Base-by-base conservation (phyloP, 139 green algal species). In the Penium margaritaceum region DNA sequence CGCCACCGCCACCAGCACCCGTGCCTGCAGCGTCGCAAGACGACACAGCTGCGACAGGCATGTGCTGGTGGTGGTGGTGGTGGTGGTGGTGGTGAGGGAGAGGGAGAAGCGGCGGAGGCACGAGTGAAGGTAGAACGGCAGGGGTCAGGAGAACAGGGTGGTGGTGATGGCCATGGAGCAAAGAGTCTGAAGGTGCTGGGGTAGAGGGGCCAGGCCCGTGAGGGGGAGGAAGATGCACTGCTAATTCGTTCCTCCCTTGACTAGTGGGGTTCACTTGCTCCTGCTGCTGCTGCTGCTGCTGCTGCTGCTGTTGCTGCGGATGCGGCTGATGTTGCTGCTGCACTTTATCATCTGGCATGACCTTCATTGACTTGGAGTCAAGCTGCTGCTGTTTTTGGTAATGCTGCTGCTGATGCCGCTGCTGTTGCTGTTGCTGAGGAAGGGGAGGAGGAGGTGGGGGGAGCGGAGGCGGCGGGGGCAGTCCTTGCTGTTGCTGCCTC, bases 251-350 rank as follows among this genome's bases (percentile, higher is more conserved):
- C n/a, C n/a, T n/a, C n/a, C n/a, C n/a, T n/a, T n/a, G n/a, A n/a
- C n/a, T n/a, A n/a, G n/a, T n/a, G n/a, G n/a, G n/a, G n/a, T 33
- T n/a, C 51, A 60, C n/a, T 24, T 57, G 46, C 46, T 29, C n/a
- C 46, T 57, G 46, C 46, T 57, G 51, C 51, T 60, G 51, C 51
- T 60, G 51, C 2, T 60, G 14, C 51, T 60, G 51, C 19, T 60
- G 44, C 44, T 55, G 51, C 41, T 60, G 51, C 17, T 60, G 21
- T 6, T 60, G 14, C 51, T 60, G 51, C 51, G 29, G 51, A n/a
- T 60, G 44, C 44, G n/a, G 51, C 41, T 60, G 51, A 24, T 60
- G 21, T 6, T 60, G 14, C 51, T 60, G 51, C 51, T 60, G 51
- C n/a, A 21, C 46, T 24, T 21, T 57, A 21, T 57, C 1, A 19